Evolutionary conservation across 768 basidiomycete species (phyloP).

Genomic region (Gyrodon lividus): DNA sequence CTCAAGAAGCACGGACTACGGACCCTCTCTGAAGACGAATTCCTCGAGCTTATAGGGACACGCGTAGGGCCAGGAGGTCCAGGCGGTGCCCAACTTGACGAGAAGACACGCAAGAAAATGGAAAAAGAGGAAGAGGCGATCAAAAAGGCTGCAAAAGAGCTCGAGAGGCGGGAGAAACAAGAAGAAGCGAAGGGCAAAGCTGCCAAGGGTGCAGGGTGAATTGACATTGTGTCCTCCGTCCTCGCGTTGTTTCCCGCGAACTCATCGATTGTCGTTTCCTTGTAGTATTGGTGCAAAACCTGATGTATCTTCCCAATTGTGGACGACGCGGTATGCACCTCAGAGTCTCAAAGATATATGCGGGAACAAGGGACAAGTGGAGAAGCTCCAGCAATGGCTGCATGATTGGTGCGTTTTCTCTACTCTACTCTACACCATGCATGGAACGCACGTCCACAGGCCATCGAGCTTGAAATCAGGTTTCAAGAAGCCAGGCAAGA

Average conservation of each 20-base stretch:
- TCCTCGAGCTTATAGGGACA: constrained; percentile 77
- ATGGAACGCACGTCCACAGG: constrained; percentile 45
- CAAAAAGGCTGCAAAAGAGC: constrained; percentile 66
- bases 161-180: constrained; percentile 71
- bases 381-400: constrained; percentile 87
- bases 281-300: constrained; percentile 30
- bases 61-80: constrained; percentile 48
- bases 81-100: constrained; percentile 52
- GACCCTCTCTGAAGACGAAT: constrained; percentile 84
- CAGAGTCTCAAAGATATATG: constrained; percentile 85
- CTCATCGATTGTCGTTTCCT: not conserved
- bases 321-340: constrained; percentile 96
- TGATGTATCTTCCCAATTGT: constrained; percentile 67
- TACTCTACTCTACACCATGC: not conserved
- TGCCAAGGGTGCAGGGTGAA: constrained; percentile 21
- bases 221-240: constrained; percentile 2
- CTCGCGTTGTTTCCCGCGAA: not conserved
- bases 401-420: constrained; percentile 69
- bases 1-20: constrained; percentile 79
- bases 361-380: constrained; percentile 90
- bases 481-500: constrained; percentile 95
- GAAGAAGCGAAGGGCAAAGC: constrained; percentile 40
- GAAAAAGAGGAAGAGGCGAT: constrained; percentile 81
- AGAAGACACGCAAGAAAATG: constrained; percentile 78
- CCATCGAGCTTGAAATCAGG: constrained; percentile 62